Conservation (phyloP, 2,329 filamentous ascomycete species). For the Aspergillus sp. region DNA sequence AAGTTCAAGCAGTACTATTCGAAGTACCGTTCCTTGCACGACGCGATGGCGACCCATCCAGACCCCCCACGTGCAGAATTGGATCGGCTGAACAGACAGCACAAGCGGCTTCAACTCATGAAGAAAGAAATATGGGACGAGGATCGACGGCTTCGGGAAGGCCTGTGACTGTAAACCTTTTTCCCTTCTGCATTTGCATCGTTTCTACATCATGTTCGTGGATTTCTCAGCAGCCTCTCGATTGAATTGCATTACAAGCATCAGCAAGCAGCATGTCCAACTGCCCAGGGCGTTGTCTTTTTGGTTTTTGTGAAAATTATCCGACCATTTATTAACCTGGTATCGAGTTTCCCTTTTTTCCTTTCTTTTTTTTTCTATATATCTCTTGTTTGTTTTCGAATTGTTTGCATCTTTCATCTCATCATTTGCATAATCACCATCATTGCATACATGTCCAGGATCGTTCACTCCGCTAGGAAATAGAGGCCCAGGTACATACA, state of each 20-base stretch:
- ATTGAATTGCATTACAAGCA: neutral
- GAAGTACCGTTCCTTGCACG: slow-evolving; percentile 50
- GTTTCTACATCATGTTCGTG: neutral
- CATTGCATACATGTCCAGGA: neutral
- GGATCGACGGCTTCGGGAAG: slow-evolving; percentile 28
- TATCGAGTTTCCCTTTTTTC: slow-evolving; percentile 1
- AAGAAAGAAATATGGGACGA: slow-evolving; percentile 50
- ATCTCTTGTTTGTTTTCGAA: neutral
- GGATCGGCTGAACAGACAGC: slow-evolving; percentile 47
- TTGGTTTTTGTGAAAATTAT: too few relatives aligned
- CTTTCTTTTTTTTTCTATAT: slow-evolving; percentile 1
- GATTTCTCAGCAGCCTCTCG: neutral
- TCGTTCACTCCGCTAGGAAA: neutral
- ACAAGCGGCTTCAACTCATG: slow-evolving; percentile 47
- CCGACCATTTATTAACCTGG: too few relatives aligned
- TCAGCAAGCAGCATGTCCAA: neutral
- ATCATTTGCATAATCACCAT: slow-evolving; percentile 1
- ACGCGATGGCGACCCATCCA: slow-evolving; percentile 31
- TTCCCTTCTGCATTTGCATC: neutral
- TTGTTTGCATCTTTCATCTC: slow-evolving; percentile 1
- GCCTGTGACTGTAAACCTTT: slow-evolving; percentile 7
- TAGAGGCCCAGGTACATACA: neutral
- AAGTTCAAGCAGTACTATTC: slow-evolving; percentile 52
- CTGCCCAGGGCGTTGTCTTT: neutral
- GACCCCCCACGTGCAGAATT: slow-evolving; percentile 44